Conservation (phyloP, 768 basidiomycete species). For the Favolaschia claudopus region DNA sequence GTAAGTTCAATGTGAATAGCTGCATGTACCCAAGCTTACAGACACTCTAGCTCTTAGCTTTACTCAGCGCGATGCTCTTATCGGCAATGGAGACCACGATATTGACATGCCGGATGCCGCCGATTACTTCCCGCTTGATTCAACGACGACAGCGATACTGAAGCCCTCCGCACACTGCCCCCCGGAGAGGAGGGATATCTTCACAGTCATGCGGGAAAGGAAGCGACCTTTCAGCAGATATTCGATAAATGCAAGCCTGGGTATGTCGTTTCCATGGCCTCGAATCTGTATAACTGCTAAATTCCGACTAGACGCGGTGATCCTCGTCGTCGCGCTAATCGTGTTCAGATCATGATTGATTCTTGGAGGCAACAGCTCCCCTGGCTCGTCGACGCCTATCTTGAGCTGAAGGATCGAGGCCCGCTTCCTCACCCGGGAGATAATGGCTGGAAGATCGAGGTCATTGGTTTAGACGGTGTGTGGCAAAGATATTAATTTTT, state of each 20-base stretch:
- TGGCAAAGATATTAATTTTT: background rate
- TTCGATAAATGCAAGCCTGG: constrained; percentile 10
- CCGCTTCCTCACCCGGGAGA: background rate
- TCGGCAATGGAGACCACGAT: background rate
- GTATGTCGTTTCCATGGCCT: background rate
- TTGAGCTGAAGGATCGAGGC: background rate
- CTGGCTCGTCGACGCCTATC: background rate
- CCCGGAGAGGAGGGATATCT: constrained; percentile 8
- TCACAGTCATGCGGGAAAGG: constrained; percentile 15
- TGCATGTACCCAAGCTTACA: too few relatives aligned
- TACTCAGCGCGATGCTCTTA: background rate
- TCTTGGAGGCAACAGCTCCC: constrained; percentile 4
- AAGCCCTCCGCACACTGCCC: background rate
- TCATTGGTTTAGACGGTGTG: constrained; percentile 2
- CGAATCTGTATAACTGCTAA: background rate
- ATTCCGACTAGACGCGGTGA: constrained; percentile 8
- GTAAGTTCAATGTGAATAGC: too few relatives aligned
- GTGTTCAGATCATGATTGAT: background rate
- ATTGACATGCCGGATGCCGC: constrained; percentile 8
- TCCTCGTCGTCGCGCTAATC: background rate
- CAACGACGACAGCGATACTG: background rate
- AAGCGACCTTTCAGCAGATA: background rate
- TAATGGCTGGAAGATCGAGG: background rate
- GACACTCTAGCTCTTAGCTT: background rate
- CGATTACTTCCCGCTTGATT: background rate